Percentiles rank a stretch among this genome's conserved stretches.
These are phyloP conservation scores for Amanita rimosa DNA, from an alignment of 768 basidiomycete species.

Conservation along the genomic window DNA sequence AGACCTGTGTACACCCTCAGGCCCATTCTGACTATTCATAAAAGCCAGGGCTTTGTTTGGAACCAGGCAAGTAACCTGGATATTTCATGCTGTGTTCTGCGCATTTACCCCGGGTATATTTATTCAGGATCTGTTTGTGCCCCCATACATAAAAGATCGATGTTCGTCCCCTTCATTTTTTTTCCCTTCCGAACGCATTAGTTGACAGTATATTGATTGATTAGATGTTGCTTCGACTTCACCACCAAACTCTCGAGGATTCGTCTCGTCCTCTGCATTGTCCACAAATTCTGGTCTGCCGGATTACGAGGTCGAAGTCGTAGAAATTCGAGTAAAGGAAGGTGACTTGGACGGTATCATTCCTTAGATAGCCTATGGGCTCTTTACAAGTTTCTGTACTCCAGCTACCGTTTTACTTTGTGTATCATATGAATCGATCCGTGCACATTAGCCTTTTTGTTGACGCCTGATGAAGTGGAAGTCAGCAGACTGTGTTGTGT, in stretches of 20 bases:
- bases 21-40: conserved; percentile 79
- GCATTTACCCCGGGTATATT: conserved; percentile 2
- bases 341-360: conserved; percentile 72
- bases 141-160: conserved; percentile 84
- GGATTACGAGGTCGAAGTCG: conserved; percentile 80
- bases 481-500: too few relatives aligned
- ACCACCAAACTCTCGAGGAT: conserved; percentile 57
- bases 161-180: conserved; percentile 42
- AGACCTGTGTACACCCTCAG: conserved; percentile 52
- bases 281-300: conserved; percentile 55
- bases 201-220: conserved; percentile 28
- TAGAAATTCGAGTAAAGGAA: conserved; percentile 76
- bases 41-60: conserved; percentile 86
- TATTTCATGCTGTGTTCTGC: neutral
- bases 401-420: neutral
- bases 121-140: conserved; percentile 70
- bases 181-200: conserved; percentile 5
- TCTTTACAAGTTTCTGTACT: neutral
- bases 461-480: too few relatives aligned
- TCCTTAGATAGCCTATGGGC: conserved; percentile 29
- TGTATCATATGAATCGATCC: neutral
- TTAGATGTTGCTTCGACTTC: conserved; percentile 78
- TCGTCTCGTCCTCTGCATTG: conserved; percentile 57
- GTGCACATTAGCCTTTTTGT: neutral
- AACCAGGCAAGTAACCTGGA: conserved; percentile 57